These are phyloP conservation scores for Backusella westeae DNA, from an alignment of 192 early-diverging fungal species.

Conservation along the genomic window DNA sequence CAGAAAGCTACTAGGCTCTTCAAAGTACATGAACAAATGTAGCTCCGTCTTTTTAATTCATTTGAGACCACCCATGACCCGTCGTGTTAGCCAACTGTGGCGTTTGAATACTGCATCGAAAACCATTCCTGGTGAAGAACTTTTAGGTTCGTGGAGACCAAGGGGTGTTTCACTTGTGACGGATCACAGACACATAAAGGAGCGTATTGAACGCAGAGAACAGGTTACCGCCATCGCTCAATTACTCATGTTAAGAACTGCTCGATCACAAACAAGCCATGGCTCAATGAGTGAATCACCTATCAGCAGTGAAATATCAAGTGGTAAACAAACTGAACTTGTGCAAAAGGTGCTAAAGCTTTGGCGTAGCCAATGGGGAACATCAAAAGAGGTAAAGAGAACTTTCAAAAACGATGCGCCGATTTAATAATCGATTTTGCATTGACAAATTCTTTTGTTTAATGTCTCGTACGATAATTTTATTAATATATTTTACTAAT, in stretches of 20 bases:
- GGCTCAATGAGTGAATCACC: constrained; percentile 14
- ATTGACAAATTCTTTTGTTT: constrained; percentile 6
- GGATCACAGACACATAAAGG: constrained; percentile 44
- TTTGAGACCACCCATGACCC: constrained; percentile 53
- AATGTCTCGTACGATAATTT: neutral
- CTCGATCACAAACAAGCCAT: constrained; percentile 26
- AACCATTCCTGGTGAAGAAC: constrained; percentile 73
- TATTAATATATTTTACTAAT: constrained; percentile 10
- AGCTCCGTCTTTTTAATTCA: constrained; percentile 61
- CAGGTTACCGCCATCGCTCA: constrained; percentile 43
- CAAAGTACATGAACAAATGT: constrained; percentile 38
- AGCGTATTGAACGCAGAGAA: constrained; percentile 37
- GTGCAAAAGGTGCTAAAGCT: constrained; percentile 1
- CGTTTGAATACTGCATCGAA: constrained; percentile 61
- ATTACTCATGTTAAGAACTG: constrained; percentile 30
- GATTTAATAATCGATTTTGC: neutral
- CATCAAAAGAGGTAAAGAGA: constrained; percentile 27
- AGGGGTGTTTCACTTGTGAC: constrained; percentile 64
- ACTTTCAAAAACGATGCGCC: neutral
- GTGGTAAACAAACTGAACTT: constrained; percentile 5
- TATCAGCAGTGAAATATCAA: neutral
- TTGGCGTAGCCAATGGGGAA: constrained; percentile 35
- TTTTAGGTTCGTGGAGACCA: constrained; percentile 64
- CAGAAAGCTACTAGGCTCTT: constrained; percentile 38
- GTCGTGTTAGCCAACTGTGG: constrained; percentile 63